Percentiles rank a stretch among this genome's conserved stretches.
Conservation (phyloP, 2,329 filamentous ascomycete species). For the Alternaria hordeiaustralica region DNA sequence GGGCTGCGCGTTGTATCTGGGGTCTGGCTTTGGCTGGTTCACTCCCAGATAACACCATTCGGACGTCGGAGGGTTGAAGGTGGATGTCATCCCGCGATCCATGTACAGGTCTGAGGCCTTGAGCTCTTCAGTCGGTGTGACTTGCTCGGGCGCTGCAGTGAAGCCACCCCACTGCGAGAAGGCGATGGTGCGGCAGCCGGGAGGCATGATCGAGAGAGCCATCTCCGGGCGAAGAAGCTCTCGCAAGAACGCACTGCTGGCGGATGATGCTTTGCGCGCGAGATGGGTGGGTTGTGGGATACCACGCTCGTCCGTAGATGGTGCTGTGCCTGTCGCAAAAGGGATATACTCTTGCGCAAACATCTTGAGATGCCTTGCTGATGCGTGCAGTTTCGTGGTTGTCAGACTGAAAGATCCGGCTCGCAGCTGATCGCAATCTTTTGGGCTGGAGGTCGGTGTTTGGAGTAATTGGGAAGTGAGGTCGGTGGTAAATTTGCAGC, state of each 20-base stretch:
- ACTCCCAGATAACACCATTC: constrained; percentile 29
- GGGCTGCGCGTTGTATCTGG: background rate
- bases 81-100: constrained; percentile 18
- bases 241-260: constrained; percentile 11
- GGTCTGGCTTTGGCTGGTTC: constrained; percentile 11
- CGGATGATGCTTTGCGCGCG: background rate
- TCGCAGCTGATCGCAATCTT: background rate
- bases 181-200: constrained; percentile 23
- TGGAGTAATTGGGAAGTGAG: constrained; percentile 5
- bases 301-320: background rate
- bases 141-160: constrained; percentile 1
- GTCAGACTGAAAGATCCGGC: background rate
- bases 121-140: constrained; percentile 21
- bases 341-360: constrained; percentile 16
- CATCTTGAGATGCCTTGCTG: constrained; percentile 9
- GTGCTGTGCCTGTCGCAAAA: background rate
- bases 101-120: constrained; percentile 30
- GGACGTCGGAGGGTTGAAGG: constrained; percentile 25
- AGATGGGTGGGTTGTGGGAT: constrained; percentile 5
- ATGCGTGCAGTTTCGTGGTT: background rate
- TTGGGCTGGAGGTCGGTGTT: constrained; percentile 3
- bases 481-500: constrained; percentile 7
- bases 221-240: constrained; percentile 16
- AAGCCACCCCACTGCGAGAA: constrained; percentile 31
- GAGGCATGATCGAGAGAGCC: constrained; percentile 14